Evolutionary conservation across 2,329 filamentous ascomycete species (phyloP).

Genomic region (Exserohilum turcica): DNA sequence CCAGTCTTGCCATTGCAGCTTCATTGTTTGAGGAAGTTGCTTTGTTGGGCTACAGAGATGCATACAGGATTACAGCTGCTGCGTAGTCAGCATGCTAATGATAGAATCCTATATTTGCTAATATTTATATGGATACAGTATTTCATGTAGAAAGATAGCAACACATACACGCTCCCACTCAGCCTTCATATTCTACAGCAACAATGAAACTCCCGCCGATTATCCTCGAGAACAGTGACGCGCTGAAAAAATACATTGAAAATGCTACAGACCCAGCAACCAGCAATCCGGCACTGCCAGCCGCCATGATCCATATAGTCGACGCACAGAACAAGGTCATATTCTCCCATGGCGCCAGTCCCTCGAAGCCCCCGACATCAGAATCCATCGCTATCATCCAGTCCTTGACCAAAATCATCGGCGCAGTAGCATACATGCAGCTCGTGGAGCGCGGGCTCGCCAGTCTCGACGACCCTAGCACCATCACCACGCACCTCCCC

Average conservation of each 20-base stretch:
- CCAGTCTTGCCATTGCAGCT: background rate
- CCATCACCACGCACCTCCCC: constrained; percentile 22
- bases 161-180: background rate
- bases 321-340: constrained; percentile 19
- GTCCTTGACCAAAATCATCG: constrained; percentile 34
- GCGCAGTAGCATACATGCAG: constrained; percentile 31
- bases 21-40: background rate
- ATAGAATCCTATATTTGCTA: background rate
- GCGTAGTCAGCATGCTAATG: background rate
- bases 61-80: background rate
- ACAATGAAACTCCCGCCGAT: background rate
- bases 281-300: constrained; percentile 15
- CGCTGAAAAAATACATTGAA: background rate
- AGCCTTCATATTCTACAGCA: background rate
- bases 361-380: constrained; percentile 12
- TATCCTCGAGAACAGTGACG: background rate
- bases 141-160: background rate
- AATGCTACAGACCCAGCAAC: background rate
- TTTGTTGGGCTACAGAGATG: background rate
- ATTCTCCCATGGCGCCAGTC: constrained; percentile 25
- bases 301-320: constrained; percentile 27
- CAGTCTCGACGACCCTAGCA: constrained; percentile 22
- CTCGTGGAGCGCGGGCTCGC: constrained; percentile 26
- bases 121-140: background rate
- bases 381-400: constrained; percentile 22